Base-by-base conservation (phyloP, 2,329 filamentous ascomycete genomes). In the Phaeosphaeria sp. region DNA sequence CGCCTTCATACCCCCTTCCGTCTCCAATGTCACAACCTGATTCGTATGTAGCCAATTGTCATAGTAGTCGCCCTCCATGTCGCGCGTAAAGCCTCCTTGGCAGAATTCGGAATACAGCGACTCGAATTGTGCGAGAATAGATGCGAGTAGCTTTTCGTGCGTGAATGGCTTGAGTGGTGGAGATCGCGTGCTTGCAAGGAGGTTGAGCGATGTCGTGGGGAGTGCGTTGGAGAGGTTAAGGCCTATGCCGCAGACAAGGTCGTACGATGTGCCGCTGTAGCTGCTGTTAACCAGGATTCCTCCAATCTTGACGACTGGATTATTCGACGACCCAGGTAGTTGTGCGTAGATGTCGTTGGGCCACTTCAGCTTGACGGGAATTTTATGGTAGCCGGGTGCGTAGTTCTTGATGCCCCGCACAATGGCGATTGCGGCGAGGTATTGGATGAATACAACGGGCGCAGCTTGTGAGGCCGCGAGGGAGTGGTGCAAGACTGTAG, bases 331-430 rank as follows among this genome's bases (percentile, higher is more conserved):
- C 77, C 80, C 6, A 85, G 90, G 72, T 0, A 74, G 60, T 18
- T 69, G 69, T 0, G 77, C 78, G 67, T 81, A 81, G 54, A 99
- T 91, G 72, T 99, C 95, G 70, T 99, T 99, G 11, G 95, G 95
- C 95, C 95, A 99, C 77, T 99, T 99, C 30, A 99, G 80, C 73
- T 91, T 93, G 42, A 99, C 84, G 0, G 91, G 91, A 4, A 98
- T 77, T 0, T 87, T 82, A 6, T 86, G 83, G 76, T 96, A 98
- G 7, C 89, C 91, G 2, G 78, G 78, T 49, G 89, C 92, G 72
- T 98, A 98, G 23, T 83, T 84, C 62, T 91, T 89, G 61, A 98
- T 89, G 0, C 92, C 94, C 60, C 91, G 86, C 2, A 96, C 90
- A 43, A 94, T 90, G 42, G 95, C 93, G 46, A 99, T 86, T 0